Evolutionary conservation across 2,329 filamentous ascomycete species (phyloP), one percentile per base, ranked within the genome.

Genomic region (Zasmidium angulare): DNA sequence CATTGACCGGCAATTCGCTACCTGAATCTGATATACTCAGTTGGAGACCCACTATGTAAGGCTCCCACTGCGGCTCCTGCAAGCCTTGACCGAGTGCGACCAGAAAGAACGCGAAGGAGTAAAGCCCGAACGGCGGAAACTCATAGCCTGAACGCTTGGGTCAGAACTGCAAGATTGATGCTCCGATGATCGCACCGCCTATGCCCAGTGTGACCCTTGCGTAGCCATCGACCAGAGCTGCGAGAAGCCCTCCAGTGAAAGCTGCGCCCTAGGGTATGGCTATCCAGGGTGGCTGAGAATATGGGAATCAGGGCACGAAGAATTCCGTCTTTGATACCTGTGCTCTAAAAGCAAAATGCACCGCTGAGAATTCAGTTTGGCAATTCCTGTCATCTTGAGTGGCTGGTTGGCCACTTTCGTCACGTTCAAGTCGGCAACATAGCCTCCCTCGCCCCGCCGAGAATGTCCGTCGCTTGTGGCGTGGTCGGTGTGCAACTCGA

Each of bases 321-420:
- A 60, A 82, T 86, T 29, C 86, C 86, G 68, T 89, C 86, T 58
- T 87, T 89, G 50, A 84, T 77, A 0, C 86, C 86, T 0, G 86
- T 84, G 26, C 86, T 84, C 67, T 89, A 87, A 74, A 88, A 89
- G 0, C 84, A 85, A 62, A 87, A 82, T 0, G 81, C 82, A 1
- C 82, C 79, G 47, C 82, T 82, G 40, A 81, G 55, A 1, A 88
- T 84, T 86, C 36, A 83, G 49, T 36, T 31, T 46, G n/a, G 51
- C 46, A 3, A 43, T 1, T 3, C 19, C 29, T 4, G 19, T 48
- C n/a, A 61, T 19, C 23, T 56, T 52, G n/a, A 61, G 52, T 2
- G 54, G 61, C 46, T 47, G 19, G 12, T 56, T 49, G 23, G 50
- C 43, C n/a, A n/a, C n/a, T 29, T 14, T 17, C 11, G 55, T 23